Evolutionary conservation across 345 rosid species (phyloP), one percentile per base, ranked within the genome.

Genomic region (Arabidopsis suecica): DNA sequence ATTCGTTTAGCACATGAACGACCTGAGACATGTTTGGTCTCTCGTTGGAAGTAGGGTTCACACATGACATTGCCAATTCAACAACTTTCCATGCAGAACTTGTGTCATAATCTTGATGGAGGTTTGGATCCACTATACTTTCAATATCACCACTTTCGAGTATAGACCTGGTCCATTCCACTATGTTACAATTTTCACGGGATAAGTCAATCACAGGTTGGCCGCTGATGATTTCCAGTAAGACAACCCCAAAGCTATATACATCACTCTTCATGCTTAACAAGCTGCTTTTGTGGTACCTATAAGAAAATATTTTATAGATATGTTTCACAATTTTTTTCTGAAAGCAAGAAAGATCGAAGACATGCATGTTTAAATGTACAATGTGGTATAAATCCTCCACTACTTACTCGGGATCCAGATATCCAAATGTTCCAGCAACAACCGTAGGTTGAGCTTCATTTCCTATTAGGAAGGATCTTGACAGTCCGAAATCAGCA

Each of bases 401-500:
- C 32, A 28, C 32, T 28, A 56, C 58, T 69, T 54, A 80, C 87
- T 81, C 85, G 1, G 83, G 89, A 30, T 80, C 84, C 0, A 85
- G 80, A 44, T 85, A 85, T 2, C 85, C 85, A 2, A 67, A 4
- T 2, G 71, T 67, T 3, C 63, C 73, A 1, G 63, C 63, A 54
- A 68, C 73, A 40, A 3, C 6, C 3, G 73, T 68, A 5, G 62
- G 69, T 57, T 72, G 65, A 55, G 67, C 14, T 2, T 55, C 68
- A n/a, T 20, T 58, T 40, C 81, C 86, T 0, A 59, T 6, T 13
- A 72, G 32, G 25, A 75, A 72, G 18, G 49, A 22, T 78, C 62
- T 78, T 1, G 85, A 83, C 0, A 83, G 69, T 34, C 86, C 86
- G 9, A 85, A 85, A 58, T 85, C 85, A 0, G 86, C 66, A 6